Evolutionary conservation across 2,329 filamentous ascomycete species (phyloP).

Genomic region (Ophiognomonia clavigignenti-juglandacearum): DNA sequence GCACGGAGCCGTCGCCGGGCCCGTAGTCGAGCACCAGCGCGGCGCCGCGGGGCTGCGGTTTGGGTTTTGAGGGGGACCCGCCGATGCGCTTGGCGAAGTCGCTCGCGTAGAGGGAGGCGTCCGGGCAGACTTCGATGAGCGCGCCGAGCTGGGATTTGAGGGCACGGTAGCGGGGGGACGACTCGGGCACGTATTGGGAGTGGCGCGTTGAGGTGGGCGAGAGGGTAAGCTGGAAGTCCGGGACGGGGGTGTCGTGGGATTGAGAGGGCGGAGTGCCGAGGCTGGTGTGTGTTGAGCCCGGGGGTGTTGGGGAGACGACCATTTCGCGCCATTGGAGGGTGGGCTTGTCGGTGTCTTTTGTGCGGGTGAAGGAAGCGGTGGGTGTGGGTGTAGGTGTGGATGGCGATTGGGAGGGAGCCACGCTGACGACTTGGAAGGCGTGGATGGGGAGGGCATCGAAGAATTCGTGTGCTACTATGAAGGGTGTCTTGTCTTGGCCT

Average conservation of each 20-base stretch:
- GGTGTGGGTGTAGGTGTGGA: conserved; percentile 29
- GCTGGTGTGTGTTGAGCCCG: conserved; percentile 45
- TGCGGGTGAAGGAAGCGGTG: conserved; percentile 33
- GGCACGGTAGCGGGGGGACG: conserved; percentile 71
- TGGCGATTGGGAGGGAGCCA: conserved; percentile 22
- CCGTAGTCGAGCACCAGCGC: conserved; percentile 97
- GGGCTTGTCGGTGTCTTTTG: conserved; percentile 29
- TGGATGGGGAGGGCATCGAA: conserved; percentile 98
- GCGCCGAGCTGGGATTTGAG: conserved; percentile 65
- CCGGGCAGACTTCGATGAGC: conserved; percentile 85
- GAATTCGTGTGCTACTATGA: conserved; percentile 96
- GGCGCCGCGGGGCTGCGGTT: conserved; percentile 67
- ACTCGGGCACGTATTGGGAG: conserved; percentile 77
- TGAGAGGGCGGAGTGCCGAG: conserved; percentile 49
- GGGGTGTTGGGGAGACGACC: conserved; percentile 65
- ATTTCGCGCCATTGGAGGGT: conserved; percentile 74
- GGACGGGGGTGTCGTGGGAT: conserved; percentile 46
- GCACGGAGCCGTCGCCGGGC: conserved; percentile 64
- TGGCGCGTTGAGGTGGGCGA: conserved; percentile 74
- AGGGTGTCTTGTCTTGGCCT: conserved; percentile 70
- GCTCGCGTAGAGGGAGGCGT: conserved; percentile 71
- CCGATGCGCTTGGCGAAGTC: conserved; percentile 86
- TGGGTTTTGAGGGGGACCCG: conserved; percentile 51
- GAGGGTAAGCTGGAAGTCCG: conserved; percentile 85
- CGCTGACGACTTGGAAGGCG: conserved; percentile 73